These are phyloP conservation scores for Amaranthus cruentus DNA, from an alignment of 148 eudicot genomes.

Conservation along the genomic window DNA sequence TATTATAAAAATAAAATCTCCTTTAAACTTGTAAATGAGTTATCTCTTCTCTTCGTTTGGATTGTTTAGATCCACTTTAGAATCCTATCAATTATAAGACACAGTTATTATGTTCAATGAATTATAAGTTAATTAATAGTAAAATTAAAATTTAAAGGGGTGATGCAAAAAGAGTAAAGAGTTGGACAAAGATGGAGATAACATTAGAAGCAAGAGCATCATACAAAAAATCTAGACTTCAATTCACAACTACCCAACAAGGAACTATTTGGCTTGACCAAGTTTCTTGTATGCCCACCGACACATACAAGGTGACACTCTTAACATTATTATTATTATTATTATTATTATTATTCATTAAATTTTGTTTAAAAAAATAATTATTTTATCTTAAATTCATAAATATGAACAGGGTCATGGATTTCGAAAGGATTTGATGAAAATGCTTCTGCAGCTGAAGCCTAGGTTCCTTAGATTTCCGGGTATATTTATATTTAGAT, in stretches of 20 bases:
- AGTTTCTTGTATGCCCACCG: slow-evolving; percentile 74
- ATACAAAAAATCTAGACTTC: slow-evolving; percentile 51
- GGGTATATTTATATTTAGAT: no score
- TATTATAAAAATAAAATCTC: no score
- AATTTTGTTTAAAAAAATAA: no score
- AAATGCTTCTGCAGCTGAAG: slow-evolving; percentile 64
- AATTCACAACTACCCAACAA: slow-evolving; percentile 51
- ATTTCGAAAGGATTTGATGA: slow-evolving; percentile 62
- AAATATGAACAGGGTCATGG: slow-evolving; percentile 98
- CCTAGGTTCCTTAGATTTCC: slow-evolving; percentile 92
- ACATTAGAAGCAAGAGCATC: slow-evolving; percentile 47
- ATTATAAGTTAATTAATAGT: no score
- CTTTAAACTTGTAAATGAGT: no score
- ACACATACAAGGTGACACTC: slow-evolving; percentile 53
- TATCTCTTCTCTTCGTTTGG: no score
- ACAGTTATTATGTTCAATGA: no score
- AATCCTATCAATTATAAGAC: no score
- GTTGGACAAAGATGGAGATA: slow-evolving; percentile 61
- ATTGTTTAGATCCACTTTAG: no score
- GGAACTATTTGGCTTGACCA: slow-evolving; percentile 87
- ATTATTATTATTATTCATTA: not conserved
- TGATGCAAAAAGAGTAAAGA: slow-evolving; percentile 31
- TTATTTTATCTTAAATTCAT: no score
- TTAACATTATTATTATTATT: not conserved
- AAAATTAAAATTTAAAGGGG: slow-evolving; percentile 32